phyloP scores from a whole-genome alignment of 78 protist genomes.

The Dictyostelium firmibasis region DNA sequence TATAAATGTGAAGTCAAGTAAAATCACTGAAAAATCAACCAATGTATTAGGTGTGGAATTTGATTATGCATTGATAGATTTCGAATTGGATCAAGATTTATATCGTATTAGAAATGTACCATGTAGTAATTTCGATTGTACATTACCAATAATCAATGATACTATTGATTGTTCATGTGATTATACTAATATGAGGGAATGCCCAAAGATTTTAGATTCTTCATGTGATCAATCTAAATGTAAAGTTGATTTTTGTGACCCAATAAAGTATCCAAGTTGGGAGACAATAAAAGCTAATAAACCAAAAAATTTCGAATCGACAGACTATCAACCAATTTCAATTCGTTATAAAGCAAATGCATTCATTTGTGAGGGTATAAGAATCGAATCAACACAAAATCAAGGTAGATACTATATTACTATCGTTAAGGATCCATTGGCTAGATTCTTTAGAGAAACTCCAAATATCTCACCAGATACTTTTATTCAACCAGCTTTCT shows the following conservation, averaged over 20 bases:
- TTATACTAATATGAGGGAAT: constrained; percentile 4
- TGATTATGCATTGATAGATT: constrained; percentile 57
- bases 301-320: neutral
- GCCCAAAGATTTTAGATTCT: neutral
- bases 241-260: neutral
- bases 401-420: neutral
- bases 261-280: neutral
- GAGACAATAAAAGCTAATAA: constrained; percentile 9
- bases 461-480: neutral
- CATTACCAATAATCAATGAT: neutral
- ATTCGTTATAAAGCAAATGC: constrained; percentile 52
- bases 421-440: neutral
- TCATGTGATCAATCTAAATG: neutral
- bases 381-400: neutral
- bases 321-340: neutral
- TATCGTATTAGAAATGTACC: neutral
- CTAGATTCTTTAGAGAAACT: neutral
- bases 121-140: constrained; percentile 47
- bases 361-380: constrained; percentile 31
- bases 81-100: constrained; percentile 32
- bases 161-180: constrained; percentile 41
- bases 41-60: constrained; percentile 35
- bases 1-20: constrained; percentile 1
- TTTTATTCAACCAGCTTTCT: neutral
- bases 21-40: constrained; percentile 10